phyloP scores from a whole-genome alignment of 495 filamentous ascomycete species.

The Oidiodendron maius region DNA sequence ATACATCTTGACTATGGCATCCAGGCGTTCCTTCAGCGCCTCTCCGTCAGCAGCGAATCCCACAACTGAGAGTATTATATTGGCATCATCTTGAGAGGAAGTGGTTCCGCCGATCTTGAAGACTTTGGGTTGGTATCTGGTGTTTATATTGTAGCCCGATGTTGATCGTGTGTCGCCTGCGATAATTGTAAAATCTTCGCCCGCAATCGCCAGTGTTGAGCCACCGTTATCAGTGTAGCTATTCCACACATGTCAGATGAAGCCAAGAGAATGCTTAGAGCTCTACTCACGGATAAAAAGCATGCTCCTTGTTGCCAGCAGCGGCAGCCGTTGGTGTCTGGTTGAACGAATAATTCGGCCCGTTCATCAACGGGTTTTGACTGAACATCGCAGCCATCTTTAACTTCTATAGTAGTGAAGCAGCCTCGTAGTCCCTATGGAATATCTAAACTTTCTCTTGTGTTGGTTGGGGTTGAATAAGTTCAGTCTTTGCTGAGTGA shows the following conservation, averaged over 20 bases:
- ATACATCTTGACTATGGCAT: constrained; percentile 94
- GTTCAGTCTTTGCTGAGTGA: not conserved
- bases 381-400: constrained; percentile 54
- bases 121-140: constrained; percentile 86
- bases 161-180: constrained; percentile 95
- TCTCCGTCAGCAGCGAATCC: constrained; percentile 93
- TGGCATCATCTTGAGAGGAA: constrained; percentile 72
- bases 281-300: constrained; percentile 86
- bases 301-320: constrained; percentile 57
- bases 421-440: not conserved
- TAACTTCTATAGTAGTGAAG: not conserved
- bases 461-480: not conserved
- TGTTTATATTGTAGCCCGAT: constrained; percentile 97
- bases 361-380: constrained; percentile 55
- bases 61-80: constrained; percentile 85
- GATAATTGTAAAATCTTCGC: constrained; percentile 88
- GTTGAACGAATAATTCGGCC: constrained; percentile 53
- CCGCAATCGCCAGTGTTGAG: constrained; percentile 90
- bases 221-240: constrained; percentile 98
- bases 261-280: constrained; percentile 2
- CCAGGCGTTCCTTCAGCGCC: constrained; percentile 82
- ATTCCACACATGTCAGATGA: constrained; percentile 15
- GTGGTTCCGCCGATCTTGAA: constrained; percentile 93
- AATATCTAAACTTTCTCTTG: not conserved
- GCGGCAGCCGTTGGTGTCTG: constrained; percentile 40